Conservation (phyloP, 2,329 filamentous ascomycete genomes). For the Fusarium agapanthi region DNA sequence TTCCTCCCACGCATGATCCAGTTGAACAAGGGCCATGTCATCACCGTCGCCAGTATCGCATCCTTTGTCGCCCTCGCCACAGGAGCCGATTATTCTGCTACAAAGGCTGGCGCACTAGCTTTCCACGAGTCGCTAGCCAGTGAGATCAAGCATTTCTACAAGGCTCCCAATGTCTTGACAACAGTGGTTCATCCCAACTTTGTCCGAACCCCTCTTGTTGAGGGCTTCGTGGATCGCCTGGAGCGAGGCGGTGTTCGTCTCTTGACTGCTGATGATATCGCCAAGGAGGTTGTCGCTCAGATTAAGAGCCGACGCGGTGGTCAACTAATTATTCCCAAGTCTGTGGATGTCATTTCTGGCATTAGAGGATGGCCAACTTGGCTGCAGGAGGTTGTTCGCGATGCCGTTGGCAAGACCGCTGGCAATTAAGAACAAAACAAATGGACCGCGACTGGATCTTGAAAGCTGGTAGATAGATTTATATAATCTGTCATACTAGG, state of each 20-base stretch:
- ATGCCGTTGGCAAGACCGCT: constrained; percentile 35
- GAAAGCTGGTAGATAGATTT: background rate
- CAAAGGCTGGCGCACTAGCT: constrained; percentile 70
- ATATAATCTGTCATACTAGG: accelerated
- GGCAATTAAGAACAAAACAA: background rate
- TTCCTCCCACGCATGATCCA: constrained; percentile 73
- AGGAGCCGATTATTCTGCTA: constrained; percentile 72
- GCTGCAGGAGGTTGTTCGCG: constrained; percentile 46
- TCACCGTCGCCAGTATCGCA: constrained; percentile 74
- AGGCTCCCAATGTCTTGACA: constrained; percentile 69
- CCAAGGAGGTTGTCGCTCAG: constrained; percentile 54
- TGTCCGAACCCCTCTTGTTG: constrained; percentile 57
- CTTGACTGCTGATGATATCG: constrained; percentile 49
- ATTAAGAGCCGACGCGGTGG: constrained; percentile 55
- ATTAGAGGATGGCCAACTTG: constrained; percentile 55
- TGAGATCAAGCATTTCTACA: constrained; percentile 67
- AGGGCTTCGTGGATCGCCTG: constrained; percentile 44
- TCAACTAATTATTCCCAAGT: constrained; percentile 55
- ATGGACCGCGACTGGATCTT: background rate
- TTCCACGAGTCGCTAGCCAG: constrained; percentile 72
- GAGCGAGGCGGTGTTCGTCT: constrained; percentile 43
- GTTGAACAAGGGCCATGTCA: constrained; percentile 73
- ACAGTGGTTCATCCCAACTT: constrained; percentile 69
- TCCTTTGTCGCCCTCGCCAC: constrained; percentile 66
- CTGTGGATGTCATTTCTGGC: constrained; percentile 35